Base-by-base conservation (phyloP, 257 asterid genomes). In the Petunia axillaris region DNA sequence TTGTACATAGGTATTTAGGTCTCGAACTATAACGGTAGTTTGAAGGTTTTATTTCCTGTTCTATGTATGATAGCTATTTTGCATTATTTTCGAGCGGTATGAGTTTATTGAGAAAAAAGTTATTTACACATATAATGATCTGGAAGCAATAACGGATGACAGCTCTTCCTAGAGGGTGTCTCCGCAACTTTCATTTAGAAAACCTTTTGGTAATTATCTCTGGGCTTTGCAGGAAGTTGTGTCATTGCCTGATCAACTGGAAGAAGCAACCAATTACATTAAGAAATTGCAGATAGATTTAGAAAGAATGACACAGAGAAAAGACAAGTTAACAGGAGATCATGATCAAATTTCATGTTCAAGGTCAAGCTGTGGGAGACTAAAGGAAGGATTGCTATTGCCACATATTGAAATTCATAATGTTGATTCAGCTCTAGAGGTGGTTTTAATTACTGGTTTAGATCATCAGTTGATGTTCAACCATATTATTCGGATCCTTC, bases 221-320 rank as follows among this genome's bases (percentile, higher is more conserved):
- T n/a, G 44, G 6, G 16, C 5, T 75, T 73, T 60, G 38, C 82
- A 94, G 98, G 91, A 88, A 78, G 75, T 48, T n/a, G 64, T 41
- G 10, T 81, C 97, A 52, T 58, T 90, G 50, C 87, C 92, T 4
- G 98, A 91, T 80, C 97, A 89, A 81, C 79, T 94, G 0, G 92
- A 88, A 8, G 90, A 82, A 75, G 98, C 98, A 3, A 82, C 89
- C 0, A 87, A 82, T 55, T 86, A 94, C 84, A 92, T 93, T 41
- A 92, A 88, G 84, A 84, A 80, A 74, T 79, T 89, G 68, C 85
- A 90, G 66, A 63, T 67, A 8, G 86, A 84, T 53, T 4, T 93
- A 87, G 95, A 92, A 85, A 84, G 83, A 67, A 59, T 88, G 98
- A 92, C 82, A 85, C 82, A 85, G 87, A 91, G 82, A 85, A 93